Percentiles rank a stretch among this genome's conserved stretches.
These are phyloP conservation scores for Metschnikowia reukaufii DNA, from an alignment of 805 yeast genomes.

Conservation along the genomic window DNA sequence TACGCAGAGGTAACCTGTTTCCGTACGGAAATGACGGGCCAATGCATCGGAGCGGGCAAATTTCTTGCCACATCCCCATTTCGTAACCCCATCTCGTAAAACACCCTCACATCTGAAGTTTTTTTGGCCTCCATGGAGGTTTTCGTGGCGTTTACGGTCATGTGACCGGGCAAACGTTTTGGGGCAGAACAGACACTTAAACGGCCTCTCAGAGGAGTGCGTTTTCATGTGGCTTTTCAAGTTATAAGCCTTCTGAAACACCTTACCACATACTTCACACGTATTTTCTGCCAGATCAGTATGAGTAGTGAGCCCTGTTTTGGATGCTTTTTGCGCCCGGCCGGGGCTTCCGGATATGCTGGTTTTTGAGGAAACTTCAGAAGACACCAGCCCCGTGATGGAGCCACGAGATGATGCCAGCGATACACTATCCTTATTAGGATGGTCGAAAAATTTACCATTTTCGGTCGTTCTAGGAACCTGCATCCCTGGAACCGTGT, in stretches of 20 bases:
- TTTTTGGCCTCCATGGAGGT: conserved; percentile 71
- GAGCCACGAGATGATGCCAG: too few species aligned
- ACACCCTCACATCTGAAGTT: conserved; percentile 66
- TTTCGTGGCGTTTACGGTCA: conserved; percentile 74
- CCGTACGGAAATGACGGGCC: conserved; percentile 73
- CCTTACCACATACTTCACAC: conserved; percentile 45
- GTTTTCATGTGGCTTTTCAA: conserved; percentile 51
- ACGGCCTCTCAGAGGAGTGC: conserved; percentile 69
- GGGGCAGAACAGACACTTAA: conserved; percentile 59
- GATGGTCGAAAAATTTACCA: neutral
- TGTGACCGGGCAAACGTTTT: conserved; percentile 76
- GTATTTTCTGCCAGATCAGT: conserved; percentile 20
- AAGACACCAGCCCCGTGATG: too few species aligned
- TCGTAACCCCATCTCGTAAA: conserved; percentile 53
- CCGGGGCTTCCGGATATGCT: too few species aligned
- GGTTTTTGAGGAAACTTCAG: too few species aligned
- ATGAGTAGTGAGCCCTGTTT: conserved; percentile 13
- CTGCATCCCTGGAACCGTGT: conserved; percentile 1
- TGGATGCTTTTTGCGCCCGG: conserved; percentile 28
- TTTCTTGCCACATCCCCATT: conserved; percentile 74
- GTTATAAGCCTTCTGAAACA: conserved; percentile 50
- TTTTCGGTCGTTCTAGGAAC: conserved; percentile 4
- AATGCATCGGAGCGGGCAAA: conserved; percentile 80
- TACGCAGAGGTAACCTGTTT: conserved; percentile 70
- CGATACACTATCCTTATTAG: neutral